phyloP scores from a whole-genome alignment of 306 rosid genomes.

The Ammopiptanthus mongolicus region DNA sequence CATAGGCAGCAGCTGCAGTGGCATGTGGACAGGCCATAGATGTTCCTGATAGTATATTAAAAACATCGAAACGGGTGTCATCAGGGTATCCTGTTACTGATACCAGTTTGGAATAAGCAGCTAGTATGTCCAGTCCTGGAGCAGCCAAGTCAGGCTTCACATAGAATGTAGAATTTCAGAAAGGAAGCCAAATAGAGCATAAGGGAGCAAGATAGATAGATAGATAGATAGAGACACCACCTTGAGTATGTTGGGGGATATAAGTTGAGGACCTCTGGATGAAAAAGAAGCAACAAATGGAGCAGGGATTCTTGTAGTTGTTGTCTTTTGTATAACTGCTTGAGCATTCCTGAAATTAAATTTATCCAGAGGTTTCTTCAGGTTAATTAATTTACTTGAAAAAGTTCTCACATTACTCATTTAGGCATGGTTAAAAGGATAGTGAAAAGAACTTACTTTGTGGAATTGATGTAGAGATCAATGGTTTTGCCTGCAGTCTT shows the following conservation, averaged over 20 bases:
- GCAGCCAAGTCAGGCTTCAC: slow-evolving; percentile 81
- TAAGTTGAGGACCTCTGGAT: slow-evolving; percentile 63
- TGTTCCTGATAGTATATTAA: slow-evolving; percentile 73
- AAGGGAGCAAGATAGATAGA: background rate
- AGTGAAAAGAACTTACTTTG: slow-evolving; percentile 45
- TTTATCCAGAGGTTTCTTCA: background rate
- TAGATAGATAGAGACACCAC: slow-evolving; percentile 6
- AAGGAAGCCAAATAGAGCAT: background rate
- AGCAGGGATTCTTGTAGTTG: slow-evolving; percentile 25
- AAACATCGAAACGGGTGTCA: slow-evolving; percentile 41
- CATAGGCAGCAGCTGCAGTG: slow-evolving; percentile 65
- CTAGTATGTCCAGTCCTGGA: slow-evolving; percentile 78
- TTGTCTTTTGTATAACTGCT: slow-evolving; percentile 56
- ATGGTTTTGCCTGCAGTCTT: slow-evolving; percentile 28
- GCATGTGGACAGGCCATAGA: slow-evolving; percentile 92
- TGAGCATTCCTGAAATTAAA: slow-evolving; percentile 42
- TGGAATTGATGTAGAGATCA: slow-evolving; percentile 62
- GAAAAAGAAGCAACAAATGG: slow-evolving; percentile 75
- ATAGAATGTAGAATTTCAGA: background rate
- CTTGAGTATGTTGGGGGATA: slow-evolving; percentile 61
- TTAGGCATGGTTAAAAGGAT: background rate
- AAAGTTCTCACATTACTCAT: background rate
- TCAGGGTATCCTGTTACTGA: slow-evolving; percentile 31
- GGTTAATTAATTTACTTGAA: background rate
- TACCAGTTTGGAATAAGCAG: slow-evolving; percentile 50